Evolutionary conservation across 495 filamentous ascomycete genomes (phyloP), one percentile per base, ranked within the genome.

Genomic region (Podospora conica): DNA sequence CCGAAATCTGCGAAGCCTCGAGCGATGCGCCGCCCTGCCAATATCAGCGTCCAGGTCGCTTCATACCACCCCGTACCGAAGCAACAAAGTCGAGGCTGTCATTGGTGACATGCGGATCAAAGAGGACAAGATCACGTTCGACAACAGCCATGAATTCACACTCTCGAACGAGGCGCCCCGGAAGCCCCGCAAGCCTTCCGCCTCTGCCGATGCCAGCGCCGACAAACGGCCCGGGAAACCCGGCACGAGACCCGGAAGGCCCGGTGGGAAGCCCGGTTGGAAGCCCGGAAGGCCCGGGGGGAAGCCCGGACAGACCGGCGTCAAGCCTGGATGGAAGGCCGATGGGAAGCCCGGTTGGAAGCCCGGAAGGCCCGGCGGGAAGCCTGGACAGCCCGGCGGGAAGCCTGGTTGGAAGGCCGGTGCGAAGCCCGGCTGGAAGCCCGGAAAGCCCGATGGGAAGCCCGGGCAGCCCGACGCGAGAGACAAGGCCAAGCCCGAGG

Each of bases 51-150:
- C 70, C 1, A 61, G 63, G 18, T 23, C 59, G 3, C 25, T 74
- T 10, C 69, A 74, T 53, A 68, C 71, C 18, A 68, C 71, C 68
- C 65, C 58, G 11, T 21, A 23, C 9, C 53, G 55, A 3, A 48
- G 58, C 8, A 21, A 28, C 58, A 59, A 48, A 55, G 23, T 48
- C 10, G 61, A 61, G 53, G 23, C 24, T 28, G 20, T 12, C 18
- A 66, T 20, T 3, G 20, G 25, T 58, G 60, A 27, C 31, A 40
- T 5, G 15, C 60, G 31, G 11, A 20, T 20, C 23, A 12, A 25
- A 22, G 10, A 18, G 18, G 28, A 53, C 27, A 56, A 22, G 20
- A 10, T 55, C 24, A 20, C 29, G 57, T 6, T 57, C 33, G 53
- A 40, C 53, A 27, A 22, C 60, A 25, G 18, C 22, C 60, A 11